Conservation (phyloP, 2,329 filamentous ascomycete genomes). For the Aspergillus fumigatiaffinis region DNA sequence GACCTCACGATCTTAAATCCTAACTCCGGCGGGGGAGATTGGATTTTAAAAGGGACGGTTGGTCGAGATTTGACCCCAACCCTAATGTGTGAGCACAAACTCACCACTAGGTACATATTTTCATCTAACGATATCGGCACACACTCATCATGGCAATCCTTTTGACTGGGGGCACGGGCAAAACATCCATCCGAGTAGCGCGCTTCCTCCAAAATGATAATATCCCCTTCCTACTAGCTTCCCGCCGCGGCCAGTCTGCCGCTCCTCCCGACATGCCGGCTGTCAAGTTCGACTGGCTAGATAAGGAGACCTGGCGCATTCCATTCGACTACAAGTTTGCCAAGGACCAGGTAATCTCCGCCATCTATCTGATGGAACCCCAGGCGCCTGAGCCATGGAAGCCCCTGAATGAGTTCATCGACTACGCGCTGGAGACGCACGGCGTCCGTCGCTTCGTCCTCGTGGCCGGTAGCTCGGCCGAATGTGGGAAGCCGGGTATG, state of each 20-base stretch:
- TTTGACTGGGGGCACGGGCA: constrained; percentile 46
- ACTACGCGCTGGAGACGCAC: constrained; percentile 32
- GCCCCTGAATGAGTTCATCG: constrained; percentile 32
- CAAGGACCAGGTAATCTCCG: constrained; percentile 20
- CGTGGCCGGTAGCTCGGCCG: constrained; percentile 36
- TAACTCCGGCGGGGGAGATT: background rate
- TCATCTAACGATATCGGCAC: background rate
- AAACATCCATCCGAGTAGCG: constrained; percentile 39
- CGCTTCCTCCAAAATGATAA: constrained; percentile 6
- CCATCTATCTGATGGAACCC: constrained; percentile 40
- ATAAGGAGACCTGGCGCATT: constrained; percentile 38
- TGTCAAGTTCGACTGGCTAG: constrained; percentile 45
- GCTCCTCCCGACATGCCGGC: background rate
- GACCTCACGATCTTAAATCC: background rate
- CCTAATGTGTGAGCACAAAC: background rate
- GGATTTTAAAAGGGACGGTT: background rate
- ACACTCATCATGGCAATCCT: constrained; percentile 29
- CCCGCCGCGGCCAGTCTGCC: constrained; percentile 21
- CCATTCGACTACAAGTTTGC: constrained; percentile 26
- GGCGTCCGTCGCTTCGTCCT: constrained; percentile 46
- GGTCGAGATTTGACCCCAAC: background rate
- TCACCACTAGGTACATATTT: background rate
- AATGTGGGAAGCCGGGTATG: constrained; percentile 34
- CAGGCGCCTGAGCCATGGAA: background rate
- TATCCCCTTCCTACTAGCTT: constrained; percentile 36